Evolutionary conservation across 2,329 filamentous ascomycete species (phyloP), one percentile per base, ranked within the genome.

Genomic region (Fusarium solani-melongenae): DNA sequence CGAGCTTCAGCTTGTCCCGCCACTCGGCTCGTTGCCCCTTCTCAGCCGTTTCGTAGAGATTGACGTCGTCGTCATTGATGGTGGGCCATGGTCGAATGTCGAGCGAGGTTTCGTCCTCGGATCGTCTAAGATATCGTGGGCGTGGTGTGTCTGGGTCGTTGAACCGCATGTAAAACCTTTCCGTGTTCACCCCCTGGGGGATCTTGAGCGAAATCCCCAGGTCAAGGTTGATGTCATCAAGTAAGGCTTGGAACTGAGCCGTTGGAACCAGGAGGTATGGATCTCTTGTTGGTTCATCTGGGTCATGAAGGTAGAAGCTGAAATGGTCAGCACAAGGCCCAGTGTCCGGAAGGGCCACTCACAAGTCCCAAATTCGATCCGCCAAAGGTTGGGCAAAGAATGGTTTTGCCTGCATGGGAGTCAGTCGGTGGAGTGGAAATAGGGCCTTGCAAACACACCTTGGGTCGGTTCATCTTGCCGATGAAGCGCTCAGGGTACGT

Each of bases 361-460:
- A 96, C 93, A 97, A 84, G 71, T 96, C 91, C 95, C 95, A 98
- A 12, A 84, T 78, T 67, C 90, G 87, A 3, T 84, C 82, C 76
- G 88, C 89, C 72, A 93, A 85, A 58, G 94, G 87, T 4, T 80
- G 77, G 36, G 88, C 84, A 75, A 94, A 94, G 80, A 89, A 87
- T 0, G 83, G 82, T 24, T 73, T 76, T 6, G 82, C 83, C 86
- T 87, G 24, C 9, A n/a, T 2, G 2, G 7, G 4, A 15, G 59
- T 80, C 57, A 80, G 71, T 22, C 10, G n/a, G 15, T 9, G 22
- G 5, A 39, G 22, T 20, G 22, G 15, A 8, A 46, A 34, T 4
- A 46, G 22, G n/a, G n/a, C 27, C 24, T 27, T 9, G 27, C 20
- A 20, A 49, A 87, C 76, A 75, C 80, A 84, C 89, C 73, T 76